Conservation (phyloP, 148 eudicot species). For the Dianthus caryophyllus region DNA sequence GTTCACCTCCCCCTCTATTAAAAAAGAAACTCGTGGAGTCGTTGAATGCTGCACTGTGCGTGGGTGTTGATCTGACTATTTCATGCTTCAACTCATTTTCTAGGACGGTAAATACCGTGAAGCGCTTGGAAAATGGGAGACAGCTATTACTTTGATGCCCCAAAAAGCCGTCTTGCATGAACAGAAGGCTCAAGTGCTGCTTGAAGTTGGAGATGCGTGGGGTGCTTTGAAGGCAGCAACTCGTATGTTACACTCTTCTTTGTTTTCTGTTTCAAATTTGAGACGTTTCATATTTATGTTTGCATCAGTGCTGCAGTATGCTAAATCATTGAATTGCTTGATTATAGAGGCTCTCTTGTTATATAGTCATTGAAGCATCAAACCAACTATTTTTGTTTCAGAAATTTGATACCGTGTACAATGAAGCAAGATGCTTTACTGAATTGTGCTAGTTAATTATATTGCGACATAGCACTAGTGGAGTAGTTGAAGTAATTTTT, state of each 20-base stretch:
- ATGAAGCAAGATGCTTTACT: background rate
- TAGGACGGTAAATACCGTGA: slow-evolving; percentile 72
- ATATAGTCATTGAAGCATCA: too few relatives aligned
- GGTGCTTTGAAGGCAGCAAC: slow-evolving; percentile 82
- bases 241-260: slow-evolving; percentile 37
- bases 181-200: slow-evolving; percentile 84
- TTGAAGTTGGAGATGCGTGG: slow-evolving; percentile 86
- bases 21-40: background rate
- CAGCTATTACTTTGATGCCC: slow-evolving; percentile 70
- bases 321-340: slow-evolving; percentile 3
- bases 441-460: background rate
- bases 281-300: background rate
- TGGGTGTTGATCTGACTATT: slow-evolving; percentile 4
- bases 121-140: slow-evolving; percentile 92
- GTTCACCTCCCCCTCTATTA: background rate
- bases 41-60: background rate
- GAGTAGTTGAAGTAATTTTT: background rate
- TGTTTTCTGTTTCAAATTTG: slow-evolving; percentile 15
- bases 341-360: too few relatives aligned
- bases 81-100: slow-evolving; percentile 18
- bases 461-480: background rate
- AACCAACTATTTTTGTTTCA: too few relatives aligned
- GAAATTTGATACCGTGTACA: background rate
- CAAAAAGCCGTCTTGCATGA: slow-evolving; percentile 63
- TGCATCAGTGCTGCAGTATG: slow-evolving; percentile 8